These are phyloP conservation scores for Batrachochytrium dendrobatidis DNA, from an alignment of 371 early-diverging fungal genomes.

Conservation along the genomic window DNA sequence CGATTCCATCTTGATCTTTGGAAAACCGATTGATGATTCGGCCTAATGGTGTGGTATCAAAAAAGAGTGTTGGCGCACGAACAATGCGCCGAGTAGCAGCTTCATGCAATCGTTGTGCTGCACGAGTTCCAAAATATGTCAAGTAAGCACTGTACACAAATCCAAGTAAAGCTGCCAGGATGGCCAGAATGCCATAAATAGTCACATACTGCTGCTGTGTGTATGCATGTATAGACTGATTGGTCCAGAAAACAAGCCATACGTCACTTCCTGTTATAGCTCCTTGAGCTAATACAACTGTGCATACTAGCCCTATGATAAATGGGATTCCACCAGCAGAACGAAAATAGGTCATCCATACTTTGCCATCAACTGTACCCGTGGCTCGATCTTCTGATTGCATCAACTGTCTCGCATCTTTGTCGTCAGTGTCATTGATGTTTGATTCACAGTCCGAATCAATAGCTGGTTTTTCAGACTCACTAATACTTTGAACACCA, in stretches of 20 bases:
- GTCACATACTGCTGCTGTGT: not conserved
- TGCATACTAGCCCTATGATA: slow-evolving; percentile 5
- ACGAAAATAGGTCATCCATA: slow-evolving; percentile 23
- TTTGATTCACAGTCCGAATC: no score
- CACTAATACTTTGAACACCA: not conserved
- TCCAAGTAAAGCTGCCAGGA: not conserved
- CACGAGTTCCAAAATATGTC: not conserved
- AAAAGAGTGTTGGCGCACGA: slow-evolving; percentile 57
- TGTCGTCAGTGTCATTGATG: not conserved
- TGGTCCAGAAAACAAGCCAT: slow-evolving; percentile 32
- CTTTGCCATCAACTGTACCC: slow-evolving; percentile 19
- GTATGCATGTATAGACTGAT: slow-evolving; percentile 5
- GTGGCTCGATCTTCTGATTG: slow-evolving; percentile 27
- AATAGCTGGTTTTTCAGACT: not conserved
- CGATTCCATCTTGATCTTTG: slow-evolving; percentile 31
- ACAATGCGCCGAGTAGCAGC: slow-evolving; percentile 53
- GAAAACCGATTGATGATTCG: slow-evolving; percentile 37
- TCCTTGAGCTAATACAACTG: slow-evolving; percentile 11
- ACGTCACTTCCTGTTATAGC: slow-evolving; percentile 20
- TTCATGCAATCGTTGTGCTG: slow-evolving; percentile 36
- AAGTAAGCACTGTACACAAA: not conserved
- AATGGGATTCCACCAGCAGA: slow-evolving; percentile 26
- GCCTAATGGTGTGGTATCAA: slow-evolving; percentile 34
- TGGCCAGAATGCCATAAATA: not conserved
- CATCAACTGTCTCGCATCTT: slow-evolving; percentile 17